A percentile compares a stretch with the other conserved stretches of the same genome.
phyloP scores from a whole-genome alignment of 2,329 filamentous ascomycete genomes.

The Xylariales sp. region DNA sequence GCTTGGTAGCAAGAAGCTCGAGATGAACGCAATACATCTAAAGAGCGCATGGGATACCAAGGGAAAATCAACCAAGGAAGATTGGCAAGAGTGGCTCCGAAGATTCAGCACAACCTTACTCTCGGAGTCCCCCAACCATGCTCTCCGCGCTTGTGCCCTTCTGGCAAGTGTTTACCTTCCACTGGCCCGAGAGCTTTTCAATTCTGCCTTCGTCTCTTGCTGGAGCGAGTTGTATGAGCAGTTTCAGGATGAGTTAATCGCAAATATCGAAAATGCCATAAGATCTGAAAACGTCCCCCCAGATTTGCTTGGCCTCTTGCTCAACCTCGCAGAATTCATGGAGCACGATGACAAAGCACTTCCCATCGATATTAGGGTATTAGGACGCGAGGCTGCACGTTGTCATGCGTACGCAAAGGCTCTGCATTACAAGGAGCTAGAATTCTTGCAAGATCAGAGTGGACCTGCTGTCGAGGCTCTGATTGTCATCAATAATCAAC shows the following conservation, averaged over 20 bases:
- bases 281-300: slow-evolving; percentile 94
- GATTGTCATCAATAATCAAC: slow-evolving; percentile 98
- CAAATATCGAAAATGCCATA: slow-evolving; percentile 91
- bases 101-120: slow-evolving; percentile 93
- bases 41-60: slow-evolving; percentile 97
- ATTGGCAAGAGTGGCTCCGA: slow-evolving; percentile 99
- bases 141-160: slow-evolving; percentile 85
- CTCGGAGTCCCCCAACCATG: slow-evolving; percentile 93
- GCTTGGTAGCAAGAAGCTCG: slow-evolving; percentile 85
- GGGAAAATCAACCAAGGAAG: slow-evolving; percentile 94
- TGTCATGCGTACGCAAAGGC: slow-evolving; percentile 98
- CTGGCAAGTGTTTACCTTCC: slow-evolving; percentile 89
- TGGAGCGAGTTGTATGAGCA: slow-evolving; percentile 98
- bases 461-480: slow-evolving; percentile 92
- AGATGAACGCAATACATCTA: slow-evolving; percentile 95
- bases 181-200: slow-evolving; percentile 90
- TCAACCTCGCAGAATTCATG: slow-evolving; percentile 99
- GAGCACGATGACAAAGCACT: slow-evolving; percentile 98
- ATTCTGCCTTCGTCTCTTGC: slow-evolving; percentile 97
- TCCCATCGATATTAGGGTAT: slow-evolving; percentile 91
- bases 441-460: slow-evolving; percentile 97
- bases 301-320: slow-evolving; percentile 86
- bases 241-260: slow-evolving; percentile 93
- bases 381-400: slow-evolving; percentile 91
- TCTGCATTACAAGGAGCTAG: slow-evolving; percentile 96